A percentile compares a stretch with the other conserved stretches of the same genome.
Conservation (phyloP, 2,329 filamentous ascomycete species). For the Fusarium coffeatum region DNA sequence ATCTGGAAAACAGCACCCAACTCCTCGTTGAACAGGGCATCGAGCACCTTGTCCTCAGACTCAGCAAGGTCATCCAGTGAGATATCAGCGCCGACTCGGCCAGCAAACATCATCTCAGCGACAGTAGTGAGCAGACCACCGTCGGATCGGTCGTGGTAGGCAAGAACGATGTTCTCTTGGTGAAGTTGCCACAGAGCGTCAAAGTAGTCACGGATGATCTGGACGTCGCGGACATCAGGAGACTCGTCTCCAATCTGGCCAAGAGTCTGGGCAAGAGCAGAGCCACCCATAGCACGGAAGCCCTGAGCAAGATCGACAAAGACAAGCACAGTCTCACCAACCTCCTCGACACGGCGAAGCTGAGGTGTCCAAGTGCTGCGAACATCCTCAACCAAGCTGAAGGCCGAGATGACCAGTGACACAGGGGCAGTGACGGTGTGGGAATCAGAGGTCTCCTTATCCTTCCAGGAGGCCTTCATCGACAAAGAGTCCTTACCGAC, state of each 20-base stretch:
- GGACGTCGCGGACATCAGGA: conserved; percentile 85
- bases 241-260: conserved; percentile 85
- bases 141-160: conserved; percentile 95
- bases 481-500: conserved; percentile 99
- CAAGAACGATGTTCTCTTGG: conserved; percentile 74
- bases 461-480: conserved; percentile 98
- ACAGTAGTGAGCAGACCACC: conserved; percentile 91
- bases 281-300: conserved; percentile 86
- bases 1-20: conserved; percentile 97
- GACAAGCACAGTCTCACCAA: conserved; percentile 88
- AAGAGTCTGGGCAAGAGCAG: conserved; percentile 89
- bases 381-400: conserved; percentile 84
- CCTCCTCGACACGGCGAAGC: conserved; percentile 83
- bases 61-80: conserved; percentile 80
- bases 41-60: conserved; percentile 73
- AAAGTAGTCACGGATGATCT: conserved; percentile 88
- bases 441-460: conserved; percentile 70
- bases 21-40: conserved; percentile 94
- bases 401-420: conserved; percentile 90
- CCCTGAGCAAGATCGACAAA: conserved; percentile 91
- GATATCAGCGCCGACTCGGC: conserved; percentile 87
- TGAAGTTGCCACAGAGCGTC: conserved; percentile 80
- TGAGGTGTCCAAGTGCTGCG: conserved; percentile 94
- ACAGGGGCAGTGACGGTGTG: conserved; percentile 94
- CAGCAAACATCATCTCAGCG: conserved; percentile 98